Conservation (phyloP, 2,329 filamentous ascomycete genomes). For the Fragosphaeria purpurea region DNA sequence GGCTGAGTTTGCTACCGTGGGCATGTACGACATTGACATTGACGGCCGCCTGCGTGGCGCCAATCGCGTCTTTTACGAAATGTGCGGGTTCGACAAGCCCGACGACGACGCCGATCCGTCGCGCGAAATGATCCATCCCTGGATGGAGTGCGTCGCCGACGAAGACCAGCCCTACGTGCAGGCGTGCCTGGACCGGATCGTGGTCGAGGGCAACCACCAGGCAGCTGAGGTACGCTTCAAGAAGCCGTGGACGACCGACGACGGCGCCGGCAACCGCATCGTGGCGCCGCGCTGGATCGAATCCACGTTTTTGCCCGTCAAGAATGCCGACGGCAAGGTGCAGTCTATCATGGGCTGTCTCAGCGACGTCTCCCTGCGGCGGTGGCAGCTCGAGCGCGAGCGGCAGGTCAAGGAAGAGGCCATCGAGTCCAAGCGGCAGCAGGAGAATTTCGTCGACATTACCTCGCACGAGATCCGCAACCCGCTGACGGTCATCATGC, state of each 20-base stretch:
- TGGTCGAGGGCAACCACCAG: slow-evolving; percentile 31
- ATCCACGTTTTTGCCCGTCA: slow-evolving; percentile 41
- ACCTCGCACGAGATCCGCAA: slow-evolving; percentile 65
- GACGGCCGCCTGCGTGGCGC: slow-evolving; percentile 39
- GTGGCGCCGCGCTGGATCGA: slow-evolving; percentile 37
- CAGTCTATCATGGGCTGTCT: slow-evolving; percentile 39
- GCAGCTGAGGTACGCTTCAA: slow-evolving; percentile 40
- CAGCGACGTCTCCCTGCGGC: slow-evolving; percentile 39
- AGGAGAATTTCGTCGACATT: slow-evolving; percentile 77
- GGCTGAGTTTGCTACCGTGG: slow-evolving; percentile 43
- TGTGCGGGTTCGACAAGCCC: slow-evolving; percentile 38
- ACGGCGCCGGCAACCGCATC: slow-evolving; percentile 32
- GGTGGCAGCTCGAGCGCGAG: slow-evolving; percentile 41
- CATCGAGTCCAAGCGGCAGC: slow-evolving; percentile 53
- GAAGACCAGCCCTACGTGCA: slow-evolving; percentile 33
- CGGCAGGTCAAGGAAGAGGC: slow-evolving; percentile 43
- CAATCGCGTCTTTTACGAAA: slow-evolving; percentile 43
- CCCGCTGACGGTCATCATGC: slow-evolving; percentile 61
- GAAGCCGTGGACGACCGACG: slow-evolving; percentile 35
- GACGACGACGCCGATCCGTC: slow-evolving; percentile 31
- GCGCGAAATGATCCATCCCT: slow-evolving; percentile 30
- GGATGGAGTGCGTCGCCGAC: slow-evolving; percentile 32
- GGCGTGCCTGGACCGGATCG: slow-evolving; percentile 29
- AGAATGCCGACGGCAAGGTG: slow-evolving; percentile 34
- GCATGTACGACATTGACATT: slow-evolving; percentile 45